Base-by-base conservation (phyloP, 2,329 filamentous ascomycete genomes). In the Ascomycota sp. region DNA sequence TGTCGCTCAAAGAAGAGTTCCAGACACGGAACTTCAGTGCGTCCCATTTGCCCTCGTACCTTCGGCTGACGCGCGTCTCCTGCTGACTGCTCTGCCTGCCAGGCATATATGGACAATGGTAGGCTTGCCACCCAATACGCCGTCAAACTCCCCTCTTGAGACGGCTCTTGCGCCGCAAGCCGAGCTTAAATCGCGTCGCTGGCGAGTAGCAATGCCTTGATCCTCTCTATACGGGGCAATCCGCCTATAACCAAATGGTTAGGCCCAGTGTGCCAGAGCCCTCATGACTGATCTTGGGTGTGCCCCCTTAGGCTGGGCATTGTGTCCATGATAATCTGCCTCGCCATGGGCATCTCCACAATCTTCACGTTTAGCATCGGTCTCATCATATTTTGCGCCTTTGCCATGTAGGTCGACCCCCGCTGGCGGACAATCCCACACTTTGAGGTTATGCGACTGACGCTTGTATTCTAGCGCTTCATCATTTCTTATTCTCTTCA, bases 31-130 rank as follows among this genome's bases (percentile, higher is more conserved):
- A 79, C 57, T 79, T 79, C 56, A 79, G 73, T 78, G 61, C 45
- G 72, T 58, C 35, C 3, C n/a, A n/a, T n/a, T 5, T 15, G 11
- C 23, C 11, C 28, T 7, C 28, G 7, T 7, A 3, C 11, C 19
- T 22, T 11, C 25, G 19, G 9, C 10, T 13, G 13, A 9, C 15
- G n/a, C 28, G 15, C 15, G 12, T n/a, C n/a, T 30, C 23, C 29
- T 30, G 24, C 26, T 20, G 7, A 12, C 11, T 12, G 12, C 8
- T 8, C 11, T 27, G 19, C 8, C 12, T 11, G 5, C 15, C 15
- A 78, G 73, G 73, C 55, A 78, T 78, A 54, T 78, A 78, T 45
- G 73, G 69, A 52, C 73, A 78, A 74, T 78, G 73, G 73, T 78
- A 62, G 63, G 69, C 48, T 32, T 29, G 30, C 26, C 11, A 27